Conservation (phyloP, 2,329 filamentous ascomycete genomes). For the Corinectria fuckeliana region DNA sequence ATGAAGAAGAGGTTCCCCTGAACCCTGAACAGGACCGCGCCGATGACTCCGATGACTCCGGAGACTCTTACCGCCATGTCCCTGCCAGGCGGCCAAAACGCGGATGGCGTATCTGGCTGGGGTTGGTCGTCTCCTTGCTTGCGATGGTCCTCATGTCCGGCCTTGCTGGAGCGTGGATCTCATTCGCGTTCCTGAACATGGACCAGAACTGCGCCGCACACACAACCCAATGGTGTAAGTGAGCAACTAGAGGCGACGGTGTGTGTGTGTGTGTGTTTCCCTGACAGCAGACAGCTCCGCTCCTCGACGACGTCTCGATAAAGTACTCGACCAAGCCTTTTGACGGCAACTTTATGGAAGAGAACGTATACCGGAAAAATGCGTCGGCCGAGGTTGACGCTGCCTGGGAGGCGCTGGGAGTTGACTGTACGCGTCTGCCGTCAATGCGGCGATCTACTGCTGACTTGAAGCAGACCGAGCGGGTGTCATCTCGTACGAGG, state of each 20-base stretch:
- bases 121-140: conserved; percentile 10
- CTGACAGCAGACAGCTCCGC: conserved; percentile 38
- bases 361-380: conserved; percentile 58
- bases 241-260: no score
- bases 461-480: conserved; percentile 46
- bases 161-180: conserved; percentile 29
- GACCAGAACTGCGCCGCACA: conserved; percentile 37
- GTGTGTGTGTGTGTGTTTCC: rapidly evolving
- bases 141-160: conserved; percentile 25
- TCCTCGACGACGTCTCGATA: conserved; percentile 44
- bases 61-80: conserved; percentile 26
- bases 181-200: conserved; percentile 28
- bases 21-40: conserved; percentile 18
- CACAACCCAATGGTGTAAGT: conserved; percentile 49
- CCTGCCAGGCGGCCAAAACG: conserved; percentile 18
- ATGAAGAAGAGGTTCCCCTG: conserved; percentile 31
- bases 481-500: conserved; percentile 55
- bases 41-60: conserved; percentile 29
- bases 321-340: conserved; percentile 49
- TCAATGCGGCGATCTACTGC: background rate
- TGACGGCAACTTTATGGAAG: conserved; percentile 63
- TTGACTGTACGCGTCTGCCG: conserved; percentile 50
- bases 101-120: conserved; percentile 23
- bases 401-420: conserved; percentile 56
- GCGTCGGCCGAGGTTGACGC: conserved; percentile 61